Percentiles rank a stretch among this genome's conserved stretches.
Evolutionary conservation across 805 yeast genomes (phyloP).

Genomic region (Metschnikowia reukaufii): DNA sequence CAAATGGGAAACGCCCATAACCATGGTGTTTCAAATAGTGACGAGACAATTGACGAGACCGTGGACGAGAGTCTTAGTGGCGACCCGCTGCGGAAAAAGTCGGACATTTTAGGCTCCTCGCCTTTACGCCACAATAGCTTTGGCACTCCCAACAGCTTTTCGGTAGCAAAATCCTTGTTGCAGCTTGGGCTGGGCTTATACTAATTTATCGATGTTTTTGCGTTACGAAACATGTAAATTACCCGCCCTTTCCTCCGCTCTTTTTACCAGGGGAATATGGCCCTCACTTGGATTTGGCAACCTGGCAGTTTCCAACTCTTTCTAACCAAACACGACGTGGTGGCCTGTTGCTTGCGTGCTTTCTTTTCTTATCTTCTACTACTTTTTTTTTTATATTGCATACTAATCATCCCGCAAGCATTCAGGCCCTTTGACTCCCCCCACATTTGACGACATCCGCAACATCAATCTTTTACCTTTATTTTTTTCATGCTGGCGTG

Average conservation of each 20-base stretch:
- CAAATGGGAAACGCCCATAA: constrained; percentile 15
- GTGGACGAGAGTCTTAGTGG: constrained; percentile 19
- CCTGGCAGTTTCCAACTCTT: not conserved
- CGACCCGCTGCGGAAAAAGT: constrained; percentile 15
- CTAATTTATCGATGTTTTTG: not conserved
- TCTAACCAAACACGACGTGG: no score
- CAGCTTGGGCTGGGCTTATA: constrained; percentile 39
- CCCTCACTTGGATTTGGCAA: not conserved
- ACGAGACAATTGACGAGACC: constrained; percentile 25
- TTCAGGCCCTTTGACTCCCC: no score
- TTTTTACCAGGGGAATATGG: no score
- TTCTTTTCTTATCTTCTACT: no score
- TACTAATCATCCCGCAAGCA: not conserved
- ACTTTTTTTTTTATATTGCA: not conserved
- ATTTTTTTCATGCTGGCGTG: constrained; percentile 1
- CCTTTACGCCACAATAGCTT: constrained; percentile 33
- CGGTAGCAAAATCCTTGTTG: constrained; percentile 46
- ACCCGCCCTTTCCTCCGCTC: no score
- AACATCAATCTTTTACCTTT: not conserved
- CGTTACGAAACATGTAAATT: no score
- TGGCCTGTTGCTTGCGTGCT: no score
- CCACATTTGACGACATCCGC: not conserved
- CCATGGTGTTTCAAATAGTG: constrained; percentile 17
- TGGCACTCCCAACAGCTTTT: constrained; percentile 47
- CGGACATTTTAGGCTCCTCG: constrained; percentile 33